Conservation (phyloP, 2,329 filamentous ascomycete genomes). For the Massarina eburnea region DNA sequence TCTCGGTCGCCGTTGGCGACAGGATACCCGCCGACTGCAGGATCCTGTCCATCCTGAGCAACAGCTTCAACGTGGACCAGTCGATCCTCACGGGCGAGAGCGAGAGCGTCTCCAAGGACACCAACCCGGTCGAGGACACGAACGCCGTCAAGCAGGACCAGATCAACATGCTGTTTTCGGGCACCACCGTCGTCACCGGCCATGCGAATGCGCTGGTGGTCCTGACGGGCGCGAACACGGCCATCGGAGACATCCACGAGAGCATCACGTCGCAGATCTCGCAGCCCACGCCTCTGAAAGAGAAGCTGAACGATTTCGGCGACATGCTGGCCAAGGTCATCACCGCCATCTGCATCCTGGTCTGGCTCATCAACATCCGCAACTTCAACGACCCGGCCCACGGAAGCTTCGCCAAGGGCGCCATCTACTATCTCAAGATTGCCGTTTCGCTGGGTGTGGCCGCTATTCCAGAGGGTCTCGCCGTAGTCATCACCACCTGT, state of each 20-base stretch:
- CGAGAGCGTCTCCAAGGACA: constrained; percentile 91
- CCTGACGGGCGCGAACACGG: constrained; percentile 84
- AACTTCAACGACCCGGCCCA: constrained; percentile 96
- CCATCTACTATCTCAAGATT: constrained; percentile 99
- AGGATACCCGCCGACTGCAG: constrained; percentile 94
- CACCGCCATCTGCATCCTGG: constrained; percentile 90
- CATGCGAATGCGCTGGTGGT: constrained; percentile 90
- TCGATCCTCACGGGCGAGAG: constrained; percentile 97
- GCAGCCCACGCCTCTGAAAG: constrained; percentile 93
- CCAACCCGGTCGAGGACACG: constrained; percentile 67
- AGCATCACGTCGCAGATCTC: constrained; percentile 98
- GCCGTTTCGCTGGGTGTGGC: constrained; percentile 97
- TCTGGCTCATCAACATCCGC: constrained; percentile 98
- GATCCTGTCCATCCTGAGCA: constrained; percentile 87
- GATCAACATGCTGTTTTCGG: constrained; percentile 96
- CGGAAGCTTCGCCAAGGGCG: constrained; percentile 91
- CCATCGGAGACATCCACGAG: constrained; percentile 98
- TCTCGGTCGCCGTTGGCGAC: constrained; percentile 86
- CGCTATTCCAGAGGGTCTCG: constrained; percentile 94
- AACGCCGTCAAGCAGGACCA: constrained; percentile 97
- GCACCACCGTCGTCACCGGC: constrained; percentile 93
- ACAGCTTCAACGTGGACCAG: constrained; percentile 95
- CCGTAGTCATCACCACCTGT: constrained; percentile 98
- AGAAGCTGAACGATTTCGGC: constrained; percentile 98
- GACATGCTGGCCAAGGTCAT: constrained; percentile 97